phyloP scores from a whole-genome alignment of 2,329 filamentous ascomycete genomes.

The Colletotrichum spinosum region DNA sequence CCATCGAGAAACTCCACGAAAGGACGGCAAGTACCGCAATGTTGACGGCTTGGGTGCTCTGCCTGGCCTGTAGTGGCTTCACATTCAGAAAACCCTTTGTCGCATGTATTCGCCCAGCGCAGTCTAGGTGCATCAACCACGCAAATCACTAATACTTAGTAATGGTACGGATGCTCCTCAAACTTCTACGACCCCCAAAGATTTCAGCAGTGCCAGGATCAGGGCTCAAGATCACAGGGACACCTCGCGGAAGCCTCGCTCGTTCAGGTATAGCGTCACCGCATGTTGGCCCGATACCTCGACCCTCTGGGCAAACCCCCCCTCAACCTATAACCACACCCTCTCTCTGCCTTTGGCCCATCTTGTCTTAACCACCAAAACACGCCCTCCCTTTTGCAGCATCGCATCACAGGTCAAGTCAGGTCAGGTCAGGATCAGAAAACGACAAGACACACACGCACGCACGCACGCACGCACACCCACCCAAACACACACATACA shows the following conservation, averaged over 20 bases:
- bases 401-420: background rate
- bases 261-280: slow-evolving; percentile 22
- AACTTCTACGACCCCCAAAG: slow-evolving; percentile 4
- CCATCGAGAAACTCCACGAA: no score
- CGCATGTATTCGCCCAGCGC: no score
- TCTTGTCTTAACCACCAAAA: slow-evolving; percentile 21
- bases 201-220: background rate
- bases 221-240: background rate
- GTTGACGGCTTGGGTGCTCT: no score
- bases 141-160: no score
- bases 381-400: slow-evolving; percentile 1
- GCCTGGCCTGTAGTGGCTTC: no score
- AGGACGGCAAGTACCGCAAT: no score
- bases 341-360: background rate
- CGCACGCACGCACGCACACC: background rate
- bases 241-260: slow-evolving; percentile 16
- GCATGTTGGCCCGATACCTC: slow-evolving; percentile 17
- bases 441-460: no score
- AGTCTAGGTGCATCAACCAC: no score
- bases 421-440: no score
- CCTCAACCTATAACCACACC: slow-evolving; percentile 9
- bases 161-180: background rate
- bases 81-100: no score
- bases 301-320: slow-evolving; percentile 7
- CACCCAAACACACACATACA: slow-evolving; percentile 1